Evolutionary conservation across 257 asterid genomes (phyloP), one percentile per base, ranked within the genome.

Genomic region (Echium plantagineum): DNA sequence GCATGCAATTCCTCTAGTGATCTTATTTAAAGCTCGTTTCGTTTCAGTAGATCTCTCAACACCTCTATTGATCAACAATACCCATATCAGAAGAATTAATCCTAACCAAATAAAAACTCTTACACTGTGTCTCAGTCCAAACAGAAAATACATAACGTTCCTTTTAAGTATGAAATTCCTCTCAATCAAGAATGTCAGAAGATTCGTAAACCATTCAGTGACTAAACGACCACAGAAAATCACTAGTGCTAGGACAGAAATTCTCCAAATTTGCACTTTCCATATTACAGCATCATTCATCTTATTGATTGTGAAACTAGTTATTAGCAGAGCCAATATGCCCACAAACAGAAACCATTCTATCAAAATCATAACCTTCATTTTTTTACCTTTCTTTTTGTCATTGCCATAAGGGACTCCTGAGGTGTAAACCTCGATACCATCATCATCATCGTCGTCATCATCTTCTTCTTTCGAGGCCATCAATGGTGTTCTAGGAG

Each of bases 401-500:
- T 53, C 46, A 17, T 38, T 63, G 9, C 65, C 66, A 65, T 57
- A 74, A 12, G 58, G 63, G 21, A 16, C 66, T 3, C 66, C 85
- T 7, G 81, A 53, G 53, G 67, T 66, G 75, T 85, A 85, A 7
- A 85, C 85, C 15, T 66, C 70, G 20, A 58, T 67, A 15, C 71
- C 84, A 3, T 76, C 76, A 0, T 69, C 95, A 0, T 53, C 28
- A 9, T 76, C n/a, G n/a, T n/a, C n/a, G n/a, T n/a, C n/a, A n/a
- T n/a, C 78, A 0, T 58, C 65, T 13, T 70, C 66, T 13, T 70
- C 82, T 24, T 52, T 80, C 6, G 94, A 62, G 3, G 84, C 68
- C 87, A 82, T 81, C 35, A 85, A 55, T 15, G 93, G 96, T 9
- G 96, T 87, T 31, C 62, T 68, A 0, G 94, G 85, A 7, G 94